These are phyloP conservation scores for Anastatica hierochuntica DNA, from an alignment of 345 rosid genomes.

Conservation along the genomic window DNA sequence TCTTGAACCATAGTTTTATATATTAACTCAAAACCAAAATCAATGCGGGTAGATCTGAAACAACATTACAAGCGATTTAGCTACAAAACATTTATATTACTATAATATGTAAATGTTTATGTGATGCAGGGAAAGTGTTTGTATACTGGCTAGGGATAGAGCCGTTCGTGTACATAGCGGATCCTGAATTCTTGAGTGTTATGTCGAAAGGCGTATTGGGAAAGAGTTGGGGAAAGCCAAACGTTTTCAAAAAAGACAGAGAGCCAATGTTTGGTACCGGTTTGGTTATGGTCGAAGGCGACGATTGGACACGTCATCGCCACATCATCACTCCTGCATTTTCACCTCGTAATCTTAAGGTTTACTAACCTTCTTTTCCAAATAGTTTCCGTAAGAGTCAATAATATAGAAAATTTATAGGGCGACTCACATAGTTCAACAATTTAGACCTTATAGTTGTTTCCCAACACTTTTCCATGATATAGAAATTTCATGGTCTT, in stretches of 20 bases:
- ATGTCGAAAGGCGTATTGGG: constrained; percentile 79
- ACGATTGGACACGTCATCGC: constrained; percentile 87
- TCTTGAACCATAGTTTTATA: not conserved
- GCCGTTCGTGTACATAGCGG: constrained; percentile 86
- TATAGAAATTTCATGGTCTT: constrained; percentile 9
- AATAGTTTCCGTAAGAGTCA: constrained; percentile 5
- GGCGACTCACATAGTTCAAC: constrained; percentile 21
- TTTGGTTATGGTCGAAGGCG: constrained; percentile 78
- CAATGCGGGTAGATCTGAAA: too few species aligned
- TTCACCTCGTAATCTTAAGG: constrained; percentile 73
- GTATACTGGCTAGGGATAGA: constrained; percentile 89
- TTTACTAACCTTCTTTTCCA: constrained; percentile 11
- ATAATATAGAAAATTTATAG: constrained; percentile 3
- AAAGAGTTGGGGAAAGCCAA: constrained; percentile 92
- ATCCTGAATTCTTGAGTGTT: constrained; percentile 68
- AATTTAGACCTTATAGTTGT: constrained; percentile 9
- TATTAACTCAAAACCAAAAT: too few species aligned
- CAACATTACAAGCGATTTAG: too few species aligned
- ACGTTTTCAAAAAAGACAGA: constrained; percentile 69
- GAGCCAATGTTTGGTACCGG: constrained; percentile 93
- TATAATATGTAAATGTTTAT: too few species aligned
- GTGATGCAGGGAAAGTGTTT: constrained; percentile 72
- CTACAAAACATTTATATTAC: too few species aligned
- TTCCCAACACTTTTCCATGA: not conserved
- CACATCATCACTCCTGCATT: constrained; percentile 85